Conservation (phyloP, 1,284 basidiomycete genomes). For the Irpex sp. region DNA sequence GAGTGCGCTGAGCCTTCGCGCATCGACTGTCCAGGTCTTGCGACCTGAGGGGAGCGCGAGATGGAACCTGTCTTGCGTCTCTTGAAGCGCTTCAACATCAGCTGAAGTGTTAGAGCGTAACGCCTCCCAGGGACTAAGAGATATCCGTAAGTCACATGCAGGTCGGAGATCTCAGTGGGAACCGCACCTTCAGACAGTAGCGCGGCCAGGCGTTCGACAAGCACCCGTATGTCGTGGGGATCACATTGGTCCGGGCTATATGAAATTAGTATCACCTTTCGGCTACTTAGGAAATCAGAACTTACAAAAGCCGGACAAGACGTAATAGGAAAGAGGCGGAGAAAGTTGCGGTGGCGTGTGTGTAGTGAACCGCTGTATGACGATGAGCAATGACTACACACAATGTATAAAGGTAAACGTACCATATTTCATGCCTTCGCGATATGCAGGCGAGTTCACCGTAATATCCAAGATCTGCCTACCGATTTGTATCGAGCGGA, state of each 20-base stretch:
- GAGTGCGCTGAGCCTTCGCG: constrained; percentile 23
- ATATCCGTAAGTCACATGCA: constrained; percentile 9
- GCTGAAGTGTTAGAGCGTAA: constrained; percentile 82
- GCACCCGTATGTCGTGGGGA: constrained; percentile 66
- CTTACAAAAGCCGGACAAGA: constrained; percentile 81
- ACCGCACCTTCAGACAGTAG: constrained; percentile 72
- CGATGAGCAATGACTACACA: constrained; percentile 14
- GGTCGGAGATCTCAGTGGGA: constrained; percentile 3
- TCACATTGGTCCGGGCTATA: constrained; percentile 80
- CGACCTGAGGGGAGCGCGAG: constrained; percentile 55
- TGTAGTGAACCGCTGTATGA: constrained; percentile 76
- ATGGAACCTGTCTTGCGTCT: constrained; percentile 56
- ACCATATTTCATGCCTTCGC: constrained; percentile 90
- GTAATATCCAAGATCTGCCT: constrained; percentile 69
- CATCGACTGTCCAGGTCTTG: constrained; percentile 32
- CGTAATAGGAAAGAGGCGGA: constrained; percentile 86
- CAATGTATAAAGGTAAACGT: constrained; percentile 19
- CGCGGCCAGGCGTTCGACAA: constrained; percentile 75
- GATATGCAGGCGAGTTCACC: constrained; percentile 74
- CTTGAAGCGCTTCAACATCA: constrained; percentile 82
- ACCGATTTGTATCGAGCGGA: constrained; percentile 70
- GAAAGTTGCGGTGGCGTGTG: constrained; percentile 91
- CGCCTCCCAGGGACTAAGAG: constrained; percentile 79
- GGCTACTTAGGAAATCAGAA: constrained; percentile 4
- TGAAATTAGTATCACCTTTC: not conserved